phyloP scores from a whole-genome alignment of 352 stramenopile species.

The Globisporangium spinosum region DNA sequence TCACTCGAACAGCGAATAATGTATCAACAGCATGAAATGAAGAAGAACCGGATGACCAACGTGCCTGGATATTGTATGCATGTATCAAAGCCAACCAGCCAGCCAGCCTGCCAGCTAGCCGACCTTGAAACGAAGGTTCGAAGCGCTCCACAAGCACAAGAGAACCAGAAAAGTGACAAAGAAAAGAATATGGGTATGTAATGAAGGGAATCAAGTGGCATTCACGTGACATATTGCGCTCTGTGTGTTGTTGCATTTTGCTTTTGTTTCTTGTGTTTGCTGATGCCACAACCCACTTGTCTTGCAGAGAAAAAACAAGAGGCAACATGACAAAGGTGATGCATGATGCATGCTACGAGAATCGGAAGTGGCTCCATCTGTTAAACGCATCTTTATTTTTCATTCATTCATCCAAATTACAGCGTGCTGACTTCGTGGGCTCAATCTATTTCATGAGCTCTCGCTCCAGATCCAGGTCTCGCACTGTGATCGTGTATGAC shows the following conservation, averaged over 20 bases:
- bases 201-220: constrained; percentile 3
- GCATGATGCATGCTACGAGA: not conserved
- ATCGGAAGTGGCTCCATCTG: not conserved
- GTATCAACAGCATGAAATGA: not conserved
- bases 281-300: not conserved
- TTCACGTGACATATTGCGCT: not conserved
- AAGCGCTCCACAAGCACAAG: not conserved
- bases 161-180: constrained; percentile 1
- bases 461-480: constrained; percentile 76
- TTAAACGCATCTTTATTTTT: not conserved
- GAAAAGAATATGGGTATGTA: not conserved
- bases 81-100: constrained; percentile 10
- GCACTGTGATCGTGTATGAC: constrained; percentile 61
- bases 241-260: not conserved
- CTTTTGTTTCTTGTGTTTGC: not conserved
- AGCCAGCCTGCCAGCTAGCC: not conserved
- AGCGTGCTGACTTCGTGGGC: not conserved
- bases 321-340: not conserved
- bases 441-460: constrained; percentile 63
- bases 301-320: not conserved
- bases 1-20: constrained; percentile 30
- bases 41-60: not conserved
- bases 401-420: not conserved
- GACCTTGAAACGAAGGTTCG: not conserved
- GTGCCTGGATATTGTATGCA: constrained; percentile 11